Evolutionary conservation across 441 rosid genomes (phyloP).

Genomic region (Adansonia madagascariensis): DNA sequence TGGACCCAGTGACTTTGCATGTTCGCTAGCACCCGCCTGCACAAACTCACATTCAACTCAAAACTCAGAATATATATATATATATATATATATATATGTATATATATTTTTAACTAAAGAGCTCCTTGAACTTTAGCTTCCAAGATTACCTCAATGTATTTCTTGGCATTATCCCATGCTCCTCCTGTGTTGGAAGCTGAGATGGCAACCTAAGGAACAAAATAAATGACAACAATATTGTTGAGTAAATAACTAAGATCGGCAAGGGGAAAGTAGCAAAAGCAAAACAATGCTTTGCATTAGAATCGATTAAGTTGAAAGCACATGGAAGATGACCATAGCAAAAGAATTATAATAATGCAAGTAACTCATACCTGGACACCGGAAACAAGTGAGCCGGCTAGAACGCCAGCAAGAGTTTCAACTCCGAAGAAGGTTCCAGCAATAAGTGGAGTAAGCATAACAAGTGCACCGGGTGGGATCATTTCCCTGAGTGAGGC

Average conservation of each 20-base stretch:
- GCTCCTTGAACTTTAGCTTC: neutral
- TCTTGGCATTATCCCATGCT: conserved; percentile 77
- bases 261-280: neutral
- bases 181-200: conserved; percentile 88
- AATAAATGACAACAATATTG: neutral
- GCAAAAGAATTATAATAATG: neutral
- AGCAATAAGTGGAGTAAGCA: conserved; percentile 66
- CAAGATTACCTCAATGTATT: conserved; percentile 60
- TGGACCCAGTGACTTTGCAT: conserved; percentile 64
- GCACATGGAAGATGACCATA: neutral
- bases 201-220: conserved; percentile 55
- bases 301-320: neutral
- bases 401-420: conserved; percentile 74
- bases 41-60: neutral
- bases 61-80: too few species aligned
- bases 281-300: neutral
- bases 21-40: conserved; percentile 66
- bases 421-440: conserved; percentile 69
- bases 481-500: conserved; percentile 71
- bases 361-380: conserved; percentile 47
- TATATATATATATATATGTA: too few species aligned
- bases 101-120: too few species aligned
- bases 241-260: neutral
- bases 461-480: conserved; percentile 71
- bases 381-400: conserved; percentile 70